These are phyloP conservation scores for Salisapilia sapeloensis DNA, from an alignment of 352 stramenopile genomes.

Conservation along the genomic window DNA sequence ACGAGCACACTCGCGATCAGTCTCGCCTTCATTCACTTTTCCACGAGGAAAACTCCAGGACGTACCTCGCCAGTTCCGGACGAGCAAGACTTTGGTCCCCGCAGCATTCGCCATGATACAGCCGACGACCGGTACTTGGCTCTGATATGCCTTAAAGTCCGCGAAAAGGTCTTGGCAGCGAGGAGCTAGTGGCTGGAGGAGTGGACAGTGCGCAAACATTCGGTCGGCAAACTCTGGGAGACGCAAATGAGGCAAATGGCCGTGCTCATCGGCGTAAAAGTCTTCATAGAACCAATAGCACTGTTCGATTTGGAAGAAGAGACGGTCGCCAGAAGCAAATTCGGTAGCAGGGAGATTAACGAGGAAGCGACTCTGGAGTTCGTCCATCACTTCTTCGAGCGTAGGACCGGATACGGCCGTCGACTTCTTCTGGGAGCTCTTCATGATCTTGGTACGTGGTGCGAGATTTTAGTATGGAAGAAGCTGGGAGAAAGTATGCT, in stretches of 20 bases:
- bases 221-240: slow-evolving; percentile 88
- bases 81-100: slow-evolving; percentile 81
- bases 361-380: slow-evolving; percentile 91
- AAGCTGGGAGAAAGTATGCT: too few relatives aligned
- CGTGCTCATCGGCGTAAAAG: slow-evolving; percentile 86
- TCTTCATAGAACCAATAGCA: slow-evolving; percentile 97
- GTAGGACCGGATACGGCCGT: slow-evolving; percentile 10
- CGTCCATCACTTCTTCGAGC: slow-evolving; percentile 88
- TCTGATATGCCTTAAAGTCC: slow-evolving; percentile 90
- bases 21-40: slow-evolving; percentile 89
- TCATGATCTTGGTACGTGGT: slow-evolving; percentile 4
- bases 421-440: neutral
- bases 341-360: slow-evolving; percentile 87
- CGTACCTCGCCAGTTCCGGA: slow-evolving; percentile 85
- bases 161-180: slow-evolving; percentile 86
- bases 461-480: slow-evolving; percentile 2
- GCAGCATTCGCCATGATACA: slow-evolving; percentile 84
- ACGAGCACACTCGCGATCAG: slow-evolving; percentile 70
- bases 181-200: slow-evolving; percentile 71
- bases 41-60: slow-evolving; percentile 85
- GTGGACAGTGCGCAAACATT: slow-evolving; percentile 84
- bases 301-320: slow-evolving; percentile 97
- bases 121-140: slow-evolving; percentile 87
- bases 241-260: slow-evolving; percentile 80
- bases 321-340: slow-evolving; percentile 80